A percentile compares a stretch with the other conserved stretches of the same genome.
phyloP scores from a whole-genome alignment of 2,329 filamentous ascomycete species.

The Apiospora rasikravindrae region DNA sequence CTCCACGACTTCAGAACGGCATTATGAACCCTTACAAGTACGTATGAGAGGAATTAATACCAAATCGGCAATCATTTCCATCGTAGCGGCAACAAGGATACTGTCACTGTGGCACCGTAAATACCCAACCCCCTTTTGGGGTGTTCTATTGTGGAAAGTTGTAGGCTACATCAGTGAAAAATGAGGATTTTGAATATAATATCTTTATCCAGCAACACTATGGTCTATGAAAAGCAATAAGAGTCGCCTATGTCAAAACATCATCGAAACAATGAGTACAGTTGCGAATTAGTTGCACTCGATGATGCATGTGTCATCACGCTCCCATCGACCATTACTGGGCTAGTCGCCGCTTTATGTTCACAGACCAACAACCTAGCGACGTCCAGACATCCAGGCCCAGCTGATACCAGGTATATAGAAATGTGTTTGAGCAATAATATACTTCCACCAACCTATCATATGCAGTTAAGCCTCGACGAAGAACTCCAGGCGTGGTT shows the following conservation, averaged over 20 bases:
- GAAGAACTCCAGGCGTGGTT: background rate
- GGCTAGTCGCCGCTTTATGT: background rate
- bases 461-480: background rate
- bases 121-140: background rate
- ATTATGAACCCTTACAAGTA: constrained; percentile 99
- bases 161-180: background rate
- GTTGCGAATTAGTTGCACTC: no score
- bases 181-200: background rate
- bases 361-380: background rate
- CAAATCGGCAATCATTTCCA: background rate
- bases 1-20: constrained; percentile 71
- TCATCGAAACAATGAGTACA: no score
- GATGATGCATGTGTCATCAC: background rate
- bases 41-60: constrained; percentile 53
- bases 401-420: background rate
- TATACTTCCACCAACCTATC: background rate
- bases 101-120: background rate
- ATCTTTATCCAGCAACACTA: no score
- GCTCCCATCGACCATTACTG: background rate
- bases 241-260: background rate
- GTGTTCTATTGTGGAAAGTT: background rate
- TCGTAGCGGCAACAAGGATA: background rate
- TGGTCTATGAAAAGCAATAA: no score
- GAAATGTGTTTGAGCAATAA: background rate
- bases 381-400: background rate